A percentile compares a stretch with the other conserved stretches of the same genome.
These are phyloP conservation scores for Trichoderma koningii DNA, from an alignment of 2,329 filamentous ascomycete genomes.

Conservation along the genomic window DNA sequence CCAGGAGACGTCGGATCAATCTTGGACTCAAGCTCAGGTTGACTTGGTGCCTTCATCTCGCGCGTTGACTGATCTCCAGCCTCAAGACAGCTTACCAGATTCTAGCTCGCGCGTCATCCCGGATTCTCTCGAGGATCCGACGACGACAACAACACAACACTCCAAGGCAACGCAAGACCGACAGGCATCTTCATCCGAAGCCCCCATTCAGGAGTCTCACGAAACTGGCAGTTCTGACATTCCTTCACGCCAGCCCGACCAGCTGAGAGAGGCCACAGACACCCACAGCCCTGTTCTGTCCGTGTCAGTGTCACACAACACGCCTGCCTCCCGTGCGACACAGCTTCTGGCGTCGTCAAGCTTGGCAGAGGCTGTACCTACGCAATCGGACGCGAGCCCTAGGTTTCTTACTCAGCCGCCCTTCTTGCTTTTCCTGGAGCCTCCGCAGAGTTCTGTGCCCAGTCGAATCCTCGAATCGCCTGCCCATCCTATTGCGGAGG, in stretches of 20 bases:
- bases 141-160: conserved; percentile 15
- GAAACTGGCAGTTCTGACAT: conserved; percentile 30
- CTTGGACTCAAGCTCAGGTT: conserved; percentile 29
- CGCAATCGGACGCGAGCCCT: conserved; percentile 17
- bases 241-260: conserved; percentile 36
- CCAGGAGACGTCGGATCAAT: conserved; percentile 41
- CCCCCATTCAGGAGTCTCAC: conserved; percentile 28
- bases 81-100: conserved; percentile 4
- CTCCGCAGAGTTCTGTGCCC: conserved; percentile 12
- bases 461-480: conserved; percentile 23
- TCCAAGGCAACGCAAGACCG: conserved; percentile 4
- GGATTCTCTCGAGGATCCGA: conserved; percentile 29
- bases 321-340: neutral
- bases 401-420: conserved; percentile 23
- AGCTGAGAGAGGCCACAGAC: neutral
- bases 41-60: neutral
- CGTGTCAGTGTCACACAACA: conserved; percentile 2
- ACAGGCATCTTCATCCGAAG: conserved; percentile 18
- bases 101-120: conserved; percentile 25
- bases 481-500: neutral
- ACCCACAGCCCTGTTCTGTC: neutral
- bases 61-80: neutral
- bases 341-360: neutral
- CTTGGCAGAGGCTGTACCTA: neutral
- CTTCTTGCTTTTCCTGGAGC: conserved; percentile 1